Conservation (phyloP, 2,329 filamentous ascomycete species). For the Neofusicoccum ribis region DNA sequence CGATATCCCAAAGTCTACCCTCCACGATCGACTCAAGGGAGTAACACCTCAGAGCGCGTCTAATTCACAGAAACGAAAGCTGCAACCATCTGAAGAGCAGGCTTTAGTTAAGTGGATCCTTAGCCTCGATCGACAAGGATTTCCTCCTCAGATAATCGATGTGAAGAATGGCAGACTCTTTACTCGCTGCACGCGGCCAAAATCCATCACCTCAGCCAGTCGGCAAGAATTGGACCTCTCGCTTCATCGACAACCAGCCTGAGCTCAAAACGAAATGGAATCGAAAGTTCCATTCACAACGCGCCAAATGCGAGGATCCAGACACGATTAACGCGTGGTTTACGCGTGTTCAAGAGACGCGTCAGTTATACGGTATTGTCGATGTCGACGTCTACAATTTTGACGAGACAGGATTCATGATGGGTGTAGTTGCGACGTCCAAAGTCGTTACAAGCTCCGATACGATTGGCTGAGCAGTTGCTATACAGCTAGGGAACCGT, state of each 20-base stretch:
- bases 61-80: constrained; percentile 6
- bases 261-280: constrained; percentile 14
- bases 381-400: constrained; percentile 26
- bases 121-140: constrained; percentile 15
- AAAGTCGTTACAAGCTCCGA: constrained; percentile 31
- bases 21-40: neutral
- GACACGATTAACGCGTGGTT: constrained; percentile 18
- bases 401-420: constrained; percentile 35
- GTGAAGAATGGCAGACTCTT: constrained; percentile 25
- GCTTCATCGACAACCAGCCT: constrained; percentile 22
- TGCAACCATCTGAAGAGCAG: too few relatives aligned
- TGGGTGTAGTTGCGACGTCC: constrained; percentile 30
- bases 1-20: neutral
- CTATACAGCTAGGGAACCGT: constrained; percentile 27
- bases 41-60: neutral
- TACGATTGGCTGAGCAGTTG: constrained; percentile 22
- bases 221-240: constrained; percentile 24
- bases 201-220: neutral
- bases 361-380: constrained; percentile 20
- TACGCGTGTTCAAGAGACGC: neutral
- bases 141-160: constrained; percentile 22
- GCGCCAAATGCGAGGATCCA: constrained; percentile 21
- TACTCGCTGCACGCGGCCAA: constrained; percentile 20
- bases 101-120: constrained; percentile 19
- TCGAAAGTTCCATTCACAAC: constrained; percentile 20